Evolutionary conservation across 2,329 filamentous ascomycete genomes (phyloP).

Genomic region (Cercospora nicotianae): DNA sequence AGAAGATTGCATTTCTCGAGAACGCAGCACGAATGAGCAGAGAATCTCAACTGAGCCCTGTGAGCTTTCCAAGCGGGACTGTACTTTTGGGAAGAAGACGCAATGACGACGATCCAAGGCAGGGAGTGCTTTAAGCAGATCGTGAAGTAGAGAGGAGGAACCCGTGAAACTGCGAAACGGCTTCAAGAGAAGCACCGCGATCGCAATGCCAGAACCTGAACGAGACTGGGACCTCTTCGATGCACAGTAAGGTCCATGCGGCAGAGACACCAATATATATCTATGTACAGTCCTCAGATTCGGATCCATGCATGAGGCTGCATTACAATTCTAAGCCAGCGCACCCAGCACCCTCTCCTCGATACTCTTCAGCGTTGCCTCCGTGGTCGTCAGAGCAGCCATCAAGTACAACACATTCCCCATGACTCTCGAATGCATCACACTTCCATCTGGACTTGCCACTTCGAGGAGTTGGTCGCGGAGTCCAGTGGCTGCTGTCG

Average conservation of each 20-base stretch:
- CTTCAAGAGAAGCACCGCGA: background rate
- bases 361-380: constrained; percentile 44
- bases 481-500: constrained; percentile 55
- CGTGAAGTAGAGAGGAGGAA: background rate
- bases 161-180: background rate
- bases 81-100: background rate
- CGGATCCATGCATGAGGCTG: background rate
- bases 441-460: constrained; percentile 40
- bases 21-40: background rate
- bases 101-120: background rate
- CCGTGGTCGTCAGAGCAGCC: constrained; percentile 54
- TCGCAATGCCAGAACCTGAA: background rate
- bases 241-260: background rate
- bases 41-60: background rate
- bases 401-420: constrained; percentile 64
- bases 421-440: constrained; percentile 60
- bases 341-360: constrained; percentile 40
- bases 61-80: background rate
- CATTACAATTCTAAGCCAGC: background rate
- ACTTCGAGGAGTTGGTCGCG: constrained; percentile 51
- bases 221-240: background rate
- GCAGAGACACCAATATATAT: background rate
- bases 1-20: background rate
- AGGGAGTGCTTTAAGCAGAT: background rate
- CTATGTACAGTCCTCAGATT: background rate